phyloP scores from a whole-genome alignment of 495 filamentous ascomycete genomes.

The Podospora sp. region DNA sequence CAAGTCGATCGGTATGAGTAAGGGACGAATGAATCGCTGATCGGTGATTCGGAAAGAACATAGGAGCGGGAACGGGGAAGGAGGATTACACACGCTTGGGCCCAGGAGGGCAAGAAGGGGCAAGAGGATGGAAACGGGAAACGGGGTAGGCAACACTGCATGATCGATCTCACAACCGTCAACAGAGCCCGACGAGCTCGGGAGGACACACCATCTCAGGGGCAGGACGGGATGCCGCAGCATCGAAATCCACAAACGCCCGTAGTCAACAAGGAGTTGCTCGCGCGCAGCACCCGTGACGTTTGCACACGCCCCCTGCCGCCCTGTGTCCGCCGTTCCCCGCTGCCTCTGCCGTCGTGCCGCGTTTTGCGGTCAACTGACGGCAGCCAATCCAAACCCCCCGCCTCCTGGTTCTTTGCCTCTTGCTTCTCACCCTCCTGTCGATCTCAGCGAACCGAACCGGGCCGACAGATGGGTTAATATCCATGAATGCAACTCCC shows the following conservation, averaged over 20 bases:
- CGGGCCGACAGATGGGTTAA: constrained; percentile 21
- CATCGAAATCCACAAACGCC: constrained; percentile 19
- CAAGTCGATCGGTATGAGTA: not conserved
- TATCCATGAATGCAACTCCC: constrained; percentile 15
- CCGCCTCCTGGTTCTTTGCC: not conserved
- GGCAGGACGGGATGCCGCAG: constrained; percentile 27
- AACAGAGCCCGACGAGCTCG: constrained; percentile 4
- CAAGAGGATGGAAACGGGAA: constrained; percentile 10
- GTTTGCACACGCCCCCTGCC: constrained; percentile 7
- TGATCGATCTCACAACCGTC: constrained; percentile 26
- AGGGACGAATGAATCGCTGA: constrained; percentile 3
- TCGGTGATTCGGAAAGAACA: not conserved
- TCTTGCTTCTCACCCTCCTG: constrained; percentile 12
- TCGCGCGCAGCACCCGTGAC: not conserved
- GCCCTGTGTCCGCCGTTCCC: not conserved
- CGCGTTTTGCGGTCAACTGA: constrained; percentile 12
- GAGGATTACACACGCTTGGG: not conserved
- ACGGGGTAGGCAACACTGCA: constrained; percentile 21
- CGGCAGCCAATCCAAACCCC: not conserved
- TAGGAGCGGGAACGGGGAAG: not conserved
- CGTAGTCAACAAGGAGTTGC: not conserved
- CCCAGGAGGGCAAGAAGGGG: constrained; percentile 16
- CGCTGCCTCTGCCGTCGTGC: not conserved
- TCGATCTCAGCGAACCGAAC: constrained; percentile 23
- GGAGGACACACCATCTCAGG: constrained; percentile 15